Percentiles rank a stretch among this genome's conserved stretches.
These are phyloP conservation scores for Apiotrichum porosum DNA, from an alignment of 1,284 basidiomycete species.

Conservation along the genomic window DNA sequence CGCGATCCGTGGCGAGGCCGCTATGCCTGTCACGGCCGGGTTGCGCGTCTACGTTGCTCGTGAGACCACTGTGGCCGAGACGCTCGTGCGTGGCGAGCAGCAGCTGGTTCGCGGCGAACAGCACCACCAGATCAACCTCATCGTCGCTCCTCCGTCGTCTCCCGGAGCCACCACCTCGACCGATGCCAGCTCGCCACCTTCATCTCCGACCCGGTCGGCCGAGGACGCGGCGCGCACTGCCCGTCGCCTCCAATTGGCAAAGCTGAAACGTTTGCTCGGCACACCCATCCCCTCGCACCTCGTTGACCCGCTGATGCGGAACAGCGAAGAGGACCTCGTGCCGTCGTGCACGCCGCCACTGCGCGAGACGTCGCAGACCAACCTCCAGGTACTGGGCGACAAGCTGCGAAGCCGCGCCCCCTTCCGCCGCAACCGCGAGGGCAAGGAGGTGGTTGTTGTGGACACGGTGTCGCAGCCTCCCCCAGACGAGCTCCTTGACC, in stretches of 20 bases:
- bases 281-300: slow-evolving; percentile 19
- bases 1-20: neutral
- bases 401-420: neutral
- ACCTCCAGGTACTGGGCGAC: neutral
- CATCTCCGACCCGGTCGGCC: neutral
- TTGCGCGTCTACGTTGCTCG: slow-evolving; percentile 26
- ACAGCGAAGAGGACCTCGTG: slow-evolving; percentile 6
- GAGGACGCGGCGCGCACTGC: slow-evolving; percentile 18
- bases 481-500: neutral
- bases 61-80: slow-evolving; percentile 26
- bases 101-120: too few relatives aligned
- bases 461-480: too few relatives aligned
- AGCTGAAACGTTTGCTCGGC: slow-evolving; percentile 32
- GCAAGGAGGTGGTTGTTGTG: too few relatives aligned
- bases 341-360: neutral
- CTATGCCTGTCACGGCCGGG: neutral
- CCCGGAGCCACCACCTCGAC: too few relatives aligned
- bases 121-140: too few relatives aligned
- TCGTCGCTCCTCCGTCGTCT: too few relatives aligned
- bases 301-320: neutral
- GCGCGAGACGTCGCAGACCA: neutral
- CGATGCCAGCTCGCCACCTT: too few relatives aligned
- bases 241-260: slow-evolving; percentile 26
- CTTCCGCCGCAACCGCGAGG: neutral
- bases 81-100: neutral